Evolutionary conservation across 805 yeast genomes (phyloP).

Genomic region (Yamadazyma phyllophila): DNA sequence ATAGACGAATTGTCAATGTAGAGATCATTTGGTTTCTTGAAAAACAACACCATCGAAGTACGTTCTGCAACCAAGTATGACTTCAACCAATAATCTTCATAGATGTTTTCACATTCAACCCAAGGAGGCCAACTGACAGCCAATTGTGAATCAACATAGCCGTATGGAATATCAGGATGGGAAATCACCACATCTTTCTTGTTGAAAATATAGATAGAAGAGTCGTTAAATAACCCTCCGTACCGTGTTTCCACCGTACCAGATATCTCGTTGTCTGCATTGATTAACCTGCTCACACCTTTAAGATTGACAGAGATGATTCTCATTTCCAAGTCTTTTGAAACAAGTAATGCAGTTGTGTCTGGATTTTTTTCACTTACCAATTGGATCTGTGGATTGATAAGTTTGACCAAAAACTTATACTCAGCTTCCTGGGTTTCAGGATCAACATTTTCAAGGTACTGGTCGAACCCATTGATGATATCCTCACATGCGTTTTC

Average conservation of each 20-base stretch:
- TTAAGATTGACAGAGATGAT: conserved; percentile 44
- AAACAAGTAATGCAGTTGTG: conserved; percentile 50
- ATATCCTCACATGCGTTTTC: conserved; percentile 29
- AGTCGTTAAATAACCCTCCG: conserved; percentile 55
- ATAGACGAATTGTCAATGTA: conserved; percentile 28
- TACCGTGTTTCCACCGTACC: conserved; percentile 53
- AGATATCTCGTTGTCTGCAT: conserved; percentile 31
- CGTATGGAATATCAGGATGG: conserved; percentile 43
- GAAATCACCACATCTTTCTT: conserved; percentile 26
- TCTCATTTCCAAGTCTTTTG: conserved; percentile 59
- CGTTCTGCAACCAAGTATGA: conserved; percentile 34
- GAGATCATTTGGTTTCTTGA: conserved; percentile 51
- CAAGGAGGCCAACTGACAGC: conserved; percentile 81
- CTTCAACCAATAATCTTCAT: conserved; percentile 39
- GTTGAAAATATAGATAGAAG: conserved; percentile 52
- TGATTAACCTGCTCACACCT: conserved; percentile 36
- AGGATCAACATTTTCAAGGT: conserved; percentile 41
- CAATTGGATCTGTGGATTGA: conserved; percentile 81
- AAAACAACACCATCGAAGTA: conserved; percentile 42
- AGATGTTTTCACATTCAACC: conserved; percentile 69
- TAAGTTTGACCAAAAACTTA: conserved; percentile 62
- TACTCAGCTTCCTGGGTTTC: conserved; percentile 46
- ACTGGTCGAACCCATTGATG: conserved; percentile 50
- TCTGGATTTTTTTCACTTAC: conserved; percentile 45
- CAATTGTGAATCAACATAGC: conserved; percentile 55